Evolutionary conservation across 495 filamentous ascomycete species (phyloP).

Genomic region (Daldinia concentrica): DNA sequence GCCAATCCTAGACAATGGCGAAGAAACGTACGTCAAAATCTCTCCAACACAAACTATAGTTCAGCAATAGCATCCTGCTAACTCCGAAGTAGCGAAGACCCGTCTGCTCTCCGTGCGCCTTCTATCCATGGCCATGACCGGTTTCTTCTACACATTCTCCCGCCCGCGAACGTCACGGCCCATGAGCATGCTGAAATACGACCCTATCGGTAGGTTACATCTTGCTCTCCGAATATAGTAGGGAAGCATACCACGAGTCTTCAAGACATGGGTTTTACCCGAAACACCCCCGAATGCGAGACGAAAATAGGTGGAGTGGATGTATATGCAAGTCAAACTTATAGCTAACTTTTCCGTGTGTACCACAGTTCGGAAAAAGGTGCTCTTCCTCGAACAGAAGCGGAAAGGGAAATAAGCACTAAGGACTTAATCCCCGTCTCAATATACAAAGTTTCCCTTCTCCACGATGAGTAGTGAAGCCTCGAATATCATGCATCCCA

Average conservation of each 20-base stretch:
- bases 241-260: no score
- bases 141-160: slow-evolving; percentile 90
- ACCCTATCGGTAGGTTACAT: slow-evolving; percentile 84
- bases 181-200: slow-evolving; percentile 98
- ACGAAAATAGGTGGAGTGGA: background rate
- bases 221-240: no score
- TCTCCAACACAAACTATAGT: background rate
- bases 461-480: slow-evolving; percentile 3
- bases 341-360: slow-evolving; percentile 10
- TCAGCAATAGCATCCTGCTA: background rate
- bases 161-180: slow-evolving; percentile 83
- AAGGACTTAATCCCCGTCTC: background rate
- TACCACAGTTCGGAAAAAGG: slow-evolving; percentile 77
- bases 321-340: background rate
- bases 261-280: background rate
- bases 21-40: slow-evolving; percentile 25
- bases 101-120: slow-evolving; percentile 92
- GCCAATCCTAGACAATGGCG: slow-evolving; percentile 28
- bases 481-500: background rate
- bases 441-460: slow-evolving; percentile 17
- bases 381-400: slow-evolving; percentile 92
- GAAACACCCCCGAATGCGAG: background rate
- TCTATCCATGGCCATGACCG: slow-evolving; percentile 98
- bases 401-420: slow-evolving; percentile 59
- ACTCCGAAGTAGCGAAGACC: slow-evolving; percentile 75